Evolutionary conservation across 176 grass and related monocot genomes (phyloP).

Genomic region (Tuctoria greenei): DNA sequence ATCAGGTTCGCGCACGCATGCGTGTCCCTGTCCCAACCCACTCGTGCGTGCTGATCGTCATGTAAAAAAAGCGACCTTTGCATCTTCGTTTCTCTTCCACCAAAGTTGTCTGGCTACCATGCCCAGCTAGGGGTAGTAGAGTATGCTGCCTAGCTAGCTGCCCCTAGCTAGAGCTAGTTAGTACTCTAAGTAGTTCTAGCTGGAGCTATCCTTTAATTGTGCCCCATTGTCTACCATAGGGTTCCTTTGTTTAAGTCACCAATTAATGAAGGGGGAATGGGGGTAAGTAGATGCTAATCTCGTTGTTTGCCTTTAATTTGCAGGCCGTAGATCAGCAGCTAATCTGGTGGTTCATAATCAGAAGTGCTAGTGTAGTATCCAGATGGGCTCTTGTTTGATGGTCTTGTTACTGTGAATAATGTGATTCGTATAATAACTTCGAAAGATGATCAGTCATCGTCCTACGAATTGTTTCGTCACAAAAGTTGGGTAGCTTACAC

Average conservation of each 20-base stretch:
- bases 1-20: conserved; percentile 32
- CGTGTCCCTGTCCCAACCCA: conserved; percentile 10
- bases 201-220: background rate
- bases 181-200: too few species aligned
- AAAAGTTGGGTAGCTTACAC: too few species aligned
- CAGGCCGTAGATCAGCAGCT: background rate
- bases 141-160: background rate
- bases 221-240: background rate
- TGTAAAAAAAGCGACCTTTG: conserved; percentile 26
- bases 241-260: conserved; percentile 26
- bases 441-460: background rate
- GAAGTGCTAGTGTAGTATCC: background rate
- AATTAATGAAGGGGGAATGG: background rate
- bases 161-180: background rate
- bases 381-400: background rate
- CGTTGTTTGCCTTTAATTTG: background rate
- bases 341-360: background rate
- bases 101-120: conserved; percentile 16
- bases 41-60: conserved; percentile 23
- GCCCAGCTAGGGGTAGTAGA: background rate
- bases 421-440: background rate
- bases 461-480: background rate
- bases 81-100: conserved; percentile 38
- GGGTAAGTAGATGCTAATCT: background rate
- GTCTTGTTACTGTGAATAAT: background rate